phyloP scores from a whole-genome alignment of 108 stramenopile species.

The Skeletonema costatum region DNA sequence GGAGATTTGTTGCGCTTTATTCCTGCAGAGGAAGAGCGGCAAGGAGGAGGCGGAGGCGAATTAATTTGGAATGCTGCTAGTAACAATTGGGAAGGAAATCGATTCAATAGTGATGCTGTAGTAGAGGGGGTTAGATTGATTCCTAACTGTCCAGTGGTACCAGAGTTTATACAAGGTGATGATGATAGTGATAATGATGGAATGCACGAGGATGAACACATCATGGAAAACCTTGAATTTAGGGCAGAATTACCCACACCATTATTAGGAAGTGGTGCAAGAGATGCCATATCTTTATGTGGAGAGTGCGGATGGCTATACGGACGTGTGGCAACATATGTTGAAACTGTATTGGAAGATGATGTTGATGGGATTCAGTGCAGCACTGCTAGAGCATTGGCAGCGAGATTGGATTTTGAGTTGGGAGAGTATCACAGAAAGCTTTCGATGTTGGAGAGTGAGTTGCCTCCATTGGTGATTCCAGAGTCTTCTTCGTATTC shows the following conservation, averaged over 20 bases:
- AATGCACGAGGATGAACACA: background rate
- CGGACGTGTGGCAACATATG: conserved; percentile 51
- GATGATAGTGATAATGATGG: conserved; percentile 13
- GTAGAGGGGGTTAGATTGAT: conserved; percentile 14
- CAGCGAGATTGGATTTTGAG: conserved; percentile 67
- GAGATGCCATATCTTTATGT: conserved; percentile 71
- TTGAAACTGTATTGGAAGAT: conserved; percentile 35
- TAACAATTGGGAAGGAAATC: conserved; percentile 4
- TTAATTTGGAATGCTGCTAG: conserved; percentile 4
- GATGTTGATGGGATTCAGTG: conserved; percentile 57
- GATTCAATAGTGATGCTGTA: conserved; percentile 5
- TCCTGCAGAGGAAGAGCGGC: conserved; percentile 25
- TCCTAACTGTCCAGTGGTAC: conserved; percentile 11
- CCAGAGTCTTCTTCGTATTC: background rate
- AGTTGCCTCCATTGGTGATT: conserved; percentile 35
- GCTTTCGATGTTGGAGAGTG: conserved; percentile 69
- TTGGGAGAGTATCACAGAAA: conserved; percentile 71
- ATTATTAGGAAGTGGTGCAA: conserved; percentile 62
- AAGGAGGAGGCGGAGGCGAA: background rate
- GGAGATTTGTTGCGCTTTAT: conserved; percentile 28
- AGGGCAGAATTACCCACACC: conserved; percentile 26
- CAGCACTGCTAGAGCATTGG: conserved; percentile 73
- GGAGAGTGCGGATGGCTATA: conserved; percentile 91
- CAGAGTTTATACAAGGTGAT: background rate
- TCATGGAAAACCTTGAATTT: conserved; percentile 19